phyloP scores from a whole-genome alignment of 129 eudicot species.

The Tagetes patula region DNA sequence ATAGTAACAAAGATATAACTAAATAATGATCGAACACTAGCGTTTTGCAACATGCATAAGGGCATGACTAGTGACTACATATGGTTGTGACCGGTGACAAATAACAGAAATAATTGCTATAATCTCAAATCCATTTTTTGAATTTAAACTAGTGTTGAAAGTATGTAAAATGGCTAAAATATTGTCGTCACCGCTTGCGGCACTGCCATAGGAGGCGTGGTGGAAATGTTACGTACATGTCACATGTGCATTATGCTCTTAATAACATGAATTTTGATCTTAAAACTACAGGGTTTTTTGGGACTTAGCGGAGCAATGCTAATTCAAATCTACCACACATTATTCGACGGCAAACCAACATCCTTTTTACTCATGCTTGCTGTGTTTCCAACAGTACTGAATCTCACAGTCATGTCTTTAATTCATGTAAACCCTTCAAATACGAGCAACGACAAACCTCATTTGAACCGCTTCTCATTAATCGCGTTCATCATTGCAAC shows the following conservation, averaged over 20 bases:
- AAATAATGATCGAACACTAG: too few species aligned
- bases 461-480: constrained; percentile 54
- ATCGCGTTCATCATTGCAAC: constrained; percentile 55
- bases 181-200: too few species aligned
- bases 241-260: neutral
- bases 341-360: constrained; percentile 54
- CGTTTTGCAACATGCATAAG: too few species aligned
- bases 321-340: constrained; percentile 61
- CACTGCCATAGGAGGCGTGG: too few species aligned
- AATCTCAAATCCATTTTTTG: too few species aligned
- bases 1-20: too few species aligned
- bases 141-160: too few species aligned
- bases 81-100: too few species aligned
- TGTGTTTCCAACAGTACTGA: constrained; percentile 51
- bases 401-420: constrained; percentile 59
- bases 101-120: too few species aligned
- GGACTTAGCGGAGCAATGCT: constrained; percentile 94
- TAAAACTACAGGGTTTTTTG: constrained; percentile 68
- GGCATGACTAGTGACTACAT: too few species aligned
- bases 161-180: too few species aligned
- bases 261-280: neutral
- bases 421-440: constrained; percentile 41
- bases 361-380: constrained; percentile 68
- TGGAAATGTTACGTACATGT: too few species aligned
- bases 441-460: constrained; percentile 44